Conservation (phyloP, 352 stramenopile species). For the Aphanomyces cochlioides region DNA sequence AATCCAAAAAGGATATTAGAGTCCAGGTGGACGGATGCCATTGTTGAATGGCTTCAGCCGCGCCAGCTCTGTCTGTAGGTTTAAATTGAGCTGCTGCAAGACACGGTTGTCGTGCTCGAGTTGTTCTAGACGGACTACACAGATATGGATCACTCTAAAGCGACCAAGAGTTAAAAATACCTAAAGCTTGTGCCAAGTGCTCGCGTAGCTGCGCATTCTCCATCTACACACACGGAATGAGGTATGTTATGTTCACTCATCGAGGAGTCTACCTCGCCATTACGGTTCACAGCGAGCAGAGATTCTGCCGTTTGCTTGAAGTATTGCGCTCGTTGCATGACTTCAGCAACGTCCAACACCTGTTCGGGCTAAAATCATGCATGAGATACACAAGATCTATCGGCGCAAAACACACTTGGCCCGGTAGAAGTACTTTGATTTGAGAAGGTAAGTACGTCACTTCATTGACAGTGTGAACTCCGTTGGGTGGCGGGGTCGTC, state of each 20-base stretch:
- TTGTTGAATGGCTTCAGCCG: too few species aligned
- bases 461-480: neutral
- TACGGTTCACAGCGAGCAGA: slow-evolving; percentile 27
- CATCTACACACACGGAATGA: slow-evolving; percentile 9
- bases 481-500: neutral
- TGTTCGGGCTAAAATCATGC: slow-evolving; percentile 15
- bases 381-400: neutral
- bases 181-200: slow-evolving; percentile 18
- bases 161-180: neutral
- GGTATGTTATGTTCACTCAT: too few species aligned
- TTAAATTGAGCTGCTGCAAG: slow-evolving; percentile 29
- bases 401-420: slow-evolving; percentile 14
- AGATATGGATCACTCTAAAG: neutral
- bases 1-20: neutral
- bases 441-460: slow-evolving; percentile 26
- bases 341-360: slow-evolving; percentile 25
- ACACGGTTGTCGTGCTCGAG: slow-evolving; percentile 27
- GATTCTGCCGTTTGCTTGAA: slow-evolving; percentile 31
- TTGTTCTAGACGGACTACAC: slow-evolving; percentile 18
- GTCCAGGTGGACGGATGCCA: slow-evolving; percentile 18
- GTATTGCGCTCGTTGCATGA: slow-evolving; percentile 29
- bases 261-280: slow-evolving; percentile 19
- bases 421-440: slow-evolving; percentile 25
- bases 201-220: slow-evolving; percentile 23
- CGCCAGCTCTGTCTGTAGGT: slow-evolving; percentile 20